Percentiles rank a stretch among this genome's conserved stretches.
These are phyloP conservation scores for Nemania sp. DNA, from an alignment of 2,329 filamentous ascomycete species.

Conservation along the genomic window DNA sequence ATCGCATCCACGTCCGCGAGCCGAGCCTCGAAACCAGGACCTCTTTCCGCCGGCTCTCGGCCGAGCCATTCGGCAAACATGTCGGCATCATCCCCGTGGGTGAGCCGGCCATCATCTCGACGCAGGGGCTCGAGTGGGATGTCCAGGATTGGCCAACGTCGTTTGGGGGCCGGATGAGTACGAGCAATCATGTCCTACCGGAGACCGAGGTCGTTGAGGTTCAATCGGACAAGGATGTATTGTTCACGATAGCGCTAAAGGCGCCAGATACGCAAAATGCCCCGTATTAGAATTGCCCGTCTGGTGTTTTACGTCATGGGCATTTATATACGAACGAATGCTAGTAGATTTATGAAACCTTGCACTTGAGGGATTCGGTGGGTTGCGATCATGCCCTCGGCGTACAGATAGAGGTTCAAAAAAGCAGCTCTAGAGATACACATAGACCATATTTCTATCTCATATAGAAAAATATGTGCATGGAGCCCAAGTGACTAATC, in stretches of 20 bases:
- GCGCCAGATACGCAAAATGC: slow-evolving; percentile 5
- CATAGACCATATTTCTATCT: neutral
- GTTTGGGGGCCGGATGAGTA: slow-evolving; percentile 80
- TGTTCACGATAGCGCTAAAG: slow-evolving; percentile 79
- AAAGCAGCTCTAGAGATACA: neutral
- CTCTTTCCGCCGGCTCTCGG: slow-evolving; percentile 21
- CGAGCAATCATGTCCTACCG: slow-evolving; percentile 80
- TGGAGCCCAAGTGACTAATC: neutral
- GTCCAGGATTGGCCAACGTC: slow-evolving; percentile 82
- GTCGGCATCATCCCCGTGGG: slow-evolving; percentile 88
- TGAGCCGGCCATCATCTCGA: slow-evolving; percentile 82
- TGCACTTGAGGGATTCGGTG: neutral
- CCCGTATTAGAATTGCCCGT: neutral
- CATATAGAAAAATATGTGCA: neutral
- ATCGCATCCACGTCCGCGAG: slow-evolving; percentile 74
- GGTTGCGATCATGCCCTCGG: neutral
- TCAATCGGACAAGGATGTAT: slow-evolving; percentile 70
- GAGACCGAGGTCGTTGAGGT: slow-evolving; percentile 71
- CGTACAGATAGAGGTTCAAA: neutral
- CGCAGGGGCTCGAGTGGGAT: slow-evolving; percentile 89
- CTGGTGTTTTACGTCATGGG: neutral
- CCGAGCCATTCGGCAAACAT: slow-evolving; percentile 76
- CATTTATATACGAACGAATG: neutral
- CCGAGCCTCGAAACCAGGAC: slow-evolving; percentile 28
- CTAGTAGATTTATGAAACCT: neutral